Evolutionary conservation across 23 red algal species (phyloP).

Genomic region (Cyanidiococcus yangmingshanensis): DNA sequence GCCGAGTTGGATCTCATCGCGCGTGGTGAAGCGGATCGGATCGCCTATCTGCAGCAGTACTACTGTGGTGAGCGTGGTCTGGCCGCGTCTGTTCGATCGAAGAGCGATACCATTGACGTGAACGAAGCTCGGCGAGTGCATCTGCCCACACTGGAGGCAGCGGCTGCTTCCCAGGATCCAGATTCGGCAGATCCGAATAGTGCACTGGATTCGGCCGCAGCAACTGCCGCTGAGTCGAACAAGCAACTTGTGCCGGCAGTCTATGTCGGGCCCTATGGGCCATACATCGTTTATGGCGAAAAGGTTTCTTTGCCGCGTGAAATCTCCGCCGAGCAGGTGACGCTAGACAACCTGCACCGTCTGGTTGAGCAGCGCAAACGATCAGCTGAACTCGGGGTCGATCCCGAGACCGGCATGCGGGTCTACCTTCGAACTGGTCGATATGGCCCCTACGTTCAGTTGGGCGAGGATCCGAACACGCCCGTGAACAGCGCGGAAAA

Average conservation of each 20-base stretch:
- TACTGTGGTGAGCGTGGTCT: slow-evolving; percentile 73
- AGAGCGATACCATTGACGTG: slow-evolving; percentile 46
- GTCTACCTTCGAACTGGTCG: slow-evolving; percentile 47
- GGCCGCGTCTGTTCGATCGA: slow-evolving; percentile 27
- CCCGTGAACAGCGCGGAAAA: neutral
- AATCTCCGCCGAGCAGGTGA: slow-evolving; percentile 71
- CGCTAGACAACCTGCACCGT: slow-evolving; percentile 27
- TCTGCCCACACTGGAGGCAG: slow-evolving; percentile 21
- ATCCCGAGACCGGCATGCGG: slow-evolving; percentile 41
- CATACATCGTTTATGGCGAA: slow-evolving; percentile 41
- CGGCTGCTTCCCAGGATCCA: neutral
- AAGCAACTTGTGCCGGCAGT: slow-evolving; percentile 20
- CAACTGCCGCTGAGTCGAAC: neutral
- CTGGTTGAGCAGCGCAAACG: slow-evolving; percentile 31
- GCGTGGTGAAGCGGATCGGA: slow-evolving; percentile 53
- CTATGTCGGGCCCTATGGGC: slow-evolving; percentile 80
- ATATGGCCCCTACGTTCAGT: slow-evolving; percentile 86
- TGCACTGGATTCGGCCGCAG: neutral
- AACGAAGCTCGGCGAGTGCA: slow-evolving; percentile 17
- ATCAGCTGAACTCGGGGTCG: slow-evolving; percentile 54
- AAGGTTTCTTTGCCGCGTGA: slow-evolving; percentile 44
- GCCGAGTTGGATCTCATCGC: slow-evolving; percentile 73
- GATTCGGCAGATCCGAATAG: no score
- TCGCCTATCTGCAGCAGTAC: slow-evolving; percentile 56
- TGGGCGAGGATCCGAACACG: slow-evolving; percentile 39